phyloP scores from a whole-genome alignment of 352 stramenopile species.

The Lagenidium sp. region DNA sequence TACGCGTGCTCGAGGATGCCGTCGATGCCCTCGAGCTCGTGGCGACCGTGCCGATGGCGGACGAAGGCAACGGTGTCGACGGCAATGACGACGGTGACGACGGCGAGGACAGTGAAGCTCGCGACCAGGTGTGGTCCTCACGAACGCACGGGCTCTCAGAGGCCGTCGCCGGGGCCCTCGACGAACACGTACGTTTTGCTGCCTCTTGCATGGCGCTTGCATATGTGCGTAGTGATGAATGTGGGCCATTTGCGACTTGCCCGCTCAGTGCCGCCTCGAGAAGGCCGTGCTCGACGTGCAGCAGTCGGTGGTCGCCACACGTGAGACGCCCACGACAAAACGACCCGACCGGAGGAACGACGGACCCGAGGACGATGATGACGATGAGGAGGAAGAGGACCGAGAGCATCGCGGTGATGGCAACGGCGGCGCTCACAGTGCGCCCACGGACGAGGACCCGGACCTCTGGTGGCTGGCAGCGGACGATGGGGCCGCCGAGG shows the following conservation, averaged over 20 bases:
- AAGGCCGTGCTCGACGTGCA: neutral
- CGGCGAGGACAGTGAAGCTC: neutral
- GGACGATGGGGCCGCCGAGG: too few relatives aligned
- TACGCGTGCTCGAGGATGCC: conserved; percentile 25
- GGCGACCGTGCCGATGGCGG: conserved; percentile 12
- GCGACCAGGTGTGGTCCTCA: conserved; percentile 6
- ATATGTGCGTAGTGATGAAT: too few relatives aligned
- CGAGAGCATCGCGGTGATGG: too few relatives aligned
- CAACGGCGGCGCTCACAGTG: too few relatives aligned
- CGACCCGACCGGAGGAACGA: too few relatives aligned
- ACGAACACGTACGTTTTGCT: neutral
- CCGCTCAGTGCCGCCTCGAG: neutral
- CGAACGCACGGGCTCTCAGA: neutral
- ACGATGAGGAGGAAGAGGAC: too few relatives aligned
- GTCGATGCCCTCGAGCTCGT: conserved; percentile 22
- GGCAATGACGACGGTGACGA: neutral
- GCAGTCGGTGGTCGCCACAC: too few relatives aligned
- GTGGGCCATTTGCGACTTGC: conserved; percentile 6
- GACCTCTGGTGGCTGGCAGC: too few relatives aligned
- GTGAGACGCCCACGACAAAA: too few relatives aligned
- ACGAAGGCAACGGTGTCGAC: neutral
- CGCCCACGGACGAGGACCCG: too few relatives aligned
- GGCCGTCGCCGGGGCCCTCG: neutral
- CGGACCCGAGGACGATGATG: too few relatives aligned
- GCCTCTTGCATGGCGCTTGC: conserved; percentile 8